Conservation (phyloP, 1,284 basidiomycete genomes). For the Fomes fomentarius region DNA sequence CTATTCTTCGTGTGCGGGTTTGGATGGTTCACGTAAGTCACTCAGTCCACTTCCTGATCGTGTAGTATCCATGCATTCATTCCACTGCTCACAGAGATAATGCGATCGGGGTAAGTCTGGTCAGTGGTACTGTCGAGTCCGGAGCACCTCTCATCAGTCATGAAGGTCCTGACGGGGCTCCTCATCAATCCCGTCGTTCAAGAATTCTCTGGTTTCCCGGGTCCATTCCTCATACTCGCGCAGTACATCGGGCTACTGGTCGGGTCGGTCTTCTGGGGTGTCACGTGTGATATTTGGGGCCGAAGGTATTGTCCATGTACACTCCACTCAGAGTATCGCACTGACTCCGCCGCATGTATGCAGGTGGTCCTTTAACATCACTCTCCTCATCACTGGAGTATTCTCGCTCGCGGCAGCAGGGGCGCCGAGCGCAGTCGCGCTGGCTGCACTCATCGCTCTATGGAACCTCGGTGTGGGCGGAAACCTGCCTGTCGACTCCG, state of each 20-base stretch:
- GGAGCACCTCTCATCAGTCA: too few relatives aligned
- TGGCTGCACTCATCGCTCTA: slow-evolving; percentile 55
- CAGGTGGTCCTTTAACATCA: slow-evolving; percentile 75
- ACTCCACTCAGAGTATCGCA: too few relatives aligned
- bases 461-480: slow-evolving; percentile 70
- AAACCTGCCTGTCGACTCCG: slow-evolving; percentile 77
- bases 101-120: slow-evolving; percentile 60
- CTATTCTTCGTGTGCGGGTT: slow-evolving; percentile 65
- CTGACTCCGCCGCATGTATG: too few relatives aligned
- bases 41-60: neutral
- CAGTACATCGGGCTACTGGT: slow-evolving; percentile 65
- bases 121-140: too few relatives aligned
- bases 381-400: slow-evolving; percentile 67
- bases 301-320: slow-evolving; percentile 51
- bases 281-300: slow-evolving; percentile 66
- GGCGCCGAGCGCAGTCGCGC: slow-evolving; percentile 51
- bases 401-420: slow-evolving; percentile 66
- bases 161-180: slow-evolving; percentile 55
- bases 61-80: too few relatives aligned
- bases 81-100: too few relatives aligned
- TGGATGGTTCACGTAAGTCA: slow-evolving; percentile 70
- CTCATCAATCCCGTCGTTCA: slow-evolving; percentile 57
- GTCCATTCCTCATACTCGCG: slow-evolving; percentile 57
- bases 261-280: slow-evolving; percentile 66
- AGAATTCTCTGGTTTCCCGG: slow-evolving; percentile 53